Evolutionary conservation across 139 green algal species (phyloP).

Genomic region (Trebouxia sp.): DNA sequence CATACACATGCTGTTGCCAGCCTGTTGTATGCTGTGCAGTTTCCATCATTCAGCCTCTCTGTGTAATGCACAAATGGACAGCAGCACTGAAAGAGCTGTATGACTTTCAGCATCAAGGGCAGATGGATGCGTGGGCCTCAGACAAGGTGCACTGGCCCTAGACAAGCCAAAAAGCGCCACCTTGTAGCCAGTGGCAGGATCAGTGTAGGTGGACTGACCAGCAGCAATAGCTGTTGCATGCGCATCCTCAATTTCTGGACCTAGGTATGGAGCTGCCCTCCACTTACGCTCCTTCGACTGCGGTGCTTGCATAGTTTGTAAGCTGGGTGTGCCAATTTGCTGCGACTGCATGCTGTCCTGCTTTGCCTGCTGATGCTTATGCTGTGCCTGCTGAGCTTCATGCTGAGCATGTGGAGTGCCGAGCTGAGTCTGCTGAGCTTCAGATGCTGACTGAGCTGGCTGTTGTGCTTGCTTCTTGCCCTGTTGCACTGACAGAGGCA

Average conservation of each 20-base stretch:
- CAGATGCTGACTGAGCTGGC: neutral
- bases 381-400: neutral
- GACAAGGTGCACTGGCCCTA: no score
- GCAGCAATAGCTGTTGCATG: constrained; percentile 15
- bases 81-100: no score
- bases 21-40: no score
- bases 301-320: no score
- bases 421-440: neutral
- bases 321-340: neutral
- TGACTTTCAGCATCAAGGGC: no score
- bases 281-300: neutral
- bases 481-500: neutral
- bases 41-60: no score
- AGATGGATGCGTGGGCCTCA: no score
- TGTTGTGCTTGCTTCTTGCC: neutral
- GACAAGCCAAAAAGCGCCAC: no score
- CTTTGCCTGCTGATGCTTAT: neutral
- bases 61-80: no score
- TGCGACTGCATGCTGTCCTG: neutral
- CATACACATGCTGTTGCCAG: no score
- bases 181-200: constrained; percentile 22
- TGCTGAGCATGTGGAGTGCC: neutral
- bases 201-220: constrained; percentile 14
- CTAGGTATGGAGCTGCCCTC: neutral
- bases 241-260: constrained; percentile 18